Percentiles rank a stretch among this genome's conserved stretches.
These are phyloP conservation scores for Escovopsis sp. DNA, from an alignment of 2,329 filamentous ascomycete genomes.

Conservation along the genomic window DNA sequence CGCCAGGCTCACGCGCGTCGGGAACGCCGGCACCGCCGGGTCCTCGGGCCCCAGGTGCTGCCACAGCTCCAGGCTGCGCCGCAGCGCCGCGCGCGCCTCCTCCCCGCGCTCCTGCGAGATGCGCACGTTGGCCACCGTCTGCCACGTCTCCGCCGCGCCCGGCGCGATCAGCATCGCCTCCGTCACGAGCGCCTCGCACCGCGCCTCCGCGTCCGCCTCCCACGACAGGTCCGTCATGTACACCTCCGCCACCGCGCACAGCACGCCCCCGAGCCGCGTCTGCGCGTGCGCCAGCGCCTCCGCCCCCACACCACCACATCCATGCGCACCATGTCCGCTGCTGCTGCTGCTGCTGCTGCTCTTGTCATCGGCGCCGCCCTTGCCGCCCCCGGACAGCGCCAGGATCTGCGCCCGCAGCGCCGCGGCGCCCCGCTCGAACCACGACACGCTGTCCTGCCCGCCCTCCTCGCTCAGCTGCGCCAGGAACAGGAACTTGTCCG, in stretches of 20 bases:
- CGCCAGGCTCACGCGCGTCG: slow-evolving; percentile 69
- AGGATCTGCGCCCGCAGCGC: slow-evolving; percentile 61
- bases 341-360: not conserved
- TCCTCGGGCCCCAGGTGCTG: slow-evolving; percentile 60
- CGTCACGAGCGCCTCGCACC: slow-evolving; percentile 78
- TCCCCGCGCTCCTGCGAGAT: slow-evolving; percentile 72
- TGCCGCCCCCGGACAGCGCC: slow-evolving; percentile 29
- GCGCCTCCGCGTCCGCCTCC: slow-evolving; percentile 79
- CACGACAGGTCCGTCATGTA: slow-evolving; percentile 97
- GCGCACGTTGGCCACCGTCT: slow-evolving; percentile 85
- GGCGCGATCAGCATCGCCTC: slow-evolving; percentile 81
- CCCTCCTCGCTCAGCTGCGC: slow-evolving; percentile 73
- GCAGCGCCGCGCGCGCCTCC: slow-evolving; percentile 68
- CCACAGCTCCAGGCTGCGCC: slow-evolving; percentile 72
- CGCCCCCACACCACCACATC: slow-evolving; percentile 20
- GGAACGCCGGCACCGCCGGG: slow-evolving; percentile 66
- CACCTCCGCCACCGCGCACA: slow-evolving; percentile 88
- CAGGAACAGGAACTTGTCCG: slow-evolving; percentile 90
- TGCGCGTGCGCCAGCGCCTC: slow-evolving; percentile 50
- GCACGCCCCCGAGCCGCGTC: slow-evolving; percentile 71
- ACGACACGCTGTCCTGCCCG: slow-evolving; percentile 48
- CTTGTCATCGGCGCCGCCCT: no score
- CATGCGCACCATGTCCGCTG: no score
- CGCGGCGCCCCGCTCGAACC: slow-evolving; percentile 57
- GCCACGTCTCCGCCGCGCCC: slow-evolving; percentile 73